Base-by-base conservation (phyloP, 2,329 filamentous ascomycete genomes). In the Colletotrichum scovillei region DNA sequence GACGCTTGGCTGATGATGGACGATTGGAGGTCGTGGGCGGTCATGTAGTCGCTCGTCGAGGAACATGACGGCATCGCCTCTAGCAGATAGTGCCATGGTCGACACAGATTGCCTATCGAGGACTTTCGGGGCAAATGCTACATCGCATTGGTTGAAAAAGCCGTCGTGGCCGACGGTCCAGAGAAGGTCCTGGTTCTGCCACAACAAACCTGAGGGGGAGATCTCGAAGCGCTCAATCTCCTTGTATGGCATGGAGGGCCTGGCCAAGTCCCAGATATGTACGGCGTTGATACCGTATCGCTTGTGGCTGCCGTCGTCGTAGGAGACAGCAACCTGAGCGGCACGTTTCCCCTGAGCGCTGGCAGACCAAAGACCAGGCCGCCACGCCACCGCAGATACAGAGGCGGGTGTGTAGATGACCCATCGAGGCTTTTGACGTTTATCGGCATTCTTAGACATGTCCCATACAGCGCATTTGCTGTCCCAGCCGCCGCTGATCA, bases 211-310 rank as follows among this genome's bases (percentile, higher is more conserved):
- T 9, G 86, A 87, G 1, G 91, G 91, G 3, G 90, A 87, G 32
- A 79, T 84, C 26, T 89, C 87, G 75, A 92, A 92, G 52, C 88
- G 82, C 72, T 91, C 88, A 59, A 93, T 87, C 76, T 92, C 89
- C 75, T 92, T 92, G 78, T 91, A 92, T 0, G 91, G 91, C 84
- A 93, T 87, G 1, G 90, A 89, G 1, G 91, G 90, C 38, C 92
- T 85, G 7, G 90, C 91, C n/a, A 93, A 81, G 78, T 93, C 92
- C 91, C 91, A 93, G 24, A 93, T 85, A 69, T 93, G 91, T 16
- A 92, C 89, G 0, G 87, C 84, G 32, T 86, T 88, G 56, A 89
- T 88, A 55, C 90, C 90, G 66, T 88, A 87, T 9, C 87, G 85
- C 69, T 86, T 88, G 56, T 86, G 80, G 76, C 86, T 87, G 55